Evolutionary conservation across 768 basidiomycete genomes (phyloP), one percentile per base, ranked within the genome.

Genomic region (Daedalea quercina): DNA sequence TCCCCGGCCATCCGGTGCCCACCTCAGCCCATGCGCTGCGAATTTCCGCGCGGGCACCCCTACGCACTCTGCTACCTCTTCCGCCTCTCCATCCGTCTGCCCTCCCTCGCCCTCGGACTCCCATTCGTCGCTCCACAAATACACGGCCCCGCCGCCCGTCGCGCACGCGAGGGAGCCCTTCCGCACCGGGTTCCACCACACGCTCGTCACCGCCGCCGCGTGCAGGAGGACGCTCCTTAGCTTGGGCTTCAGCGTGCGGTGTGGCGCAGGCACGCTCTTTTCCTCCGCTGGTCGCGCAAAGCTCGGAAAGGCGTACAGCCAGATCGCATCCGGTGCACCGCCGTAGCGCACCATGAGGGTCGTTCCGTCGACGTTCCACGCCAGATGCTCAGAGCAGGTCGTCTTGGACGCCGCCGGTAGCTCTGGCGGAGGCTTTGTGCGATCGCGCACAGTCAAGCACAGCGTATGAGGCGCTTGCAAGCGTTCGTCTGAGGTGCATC

Each of bases 1-100:
- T 0, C 87, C 87, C 56, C 87, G 87, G 2, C 94, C 94, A 62
- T 96, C 92, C 3, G 89, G 87, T 12, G 89, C 80, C 90, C 91
- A 96, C 40, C 68, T 75, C 3, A 90, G 58, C 57, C 90, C 85
- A 51, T 75, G 75, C 2, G 82, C 77, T 51, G 84, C 79, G 58
- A 94, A 94, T 62, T 79, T 77, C 54, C 89, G 81, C n/a, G 86
- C 79, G 31, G 94, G 94, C 3, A 96, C 81, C 7, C 90, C 90
- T 31, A 94, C 80, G 60, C 91, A 94, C 67, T 95, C 94, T 2
- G 91, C 90, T 69, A 92, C 85, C 62, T 92, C 91, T 56, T 72
- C 69, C 62, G 81, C 83, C 42, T 54, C 47, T 43, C 62, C 44
- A 51, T 61, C 19, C 23, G 37, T 61, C 59, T 54, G 43, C 11